Percentiles rank a stretch among this genome's conserved stretches.
These are phyloP conservation scores for Dissophora globulifera DNA, from an alignment of 192 early-diverging fungal species.

Conservation along the genomic window DNA sequence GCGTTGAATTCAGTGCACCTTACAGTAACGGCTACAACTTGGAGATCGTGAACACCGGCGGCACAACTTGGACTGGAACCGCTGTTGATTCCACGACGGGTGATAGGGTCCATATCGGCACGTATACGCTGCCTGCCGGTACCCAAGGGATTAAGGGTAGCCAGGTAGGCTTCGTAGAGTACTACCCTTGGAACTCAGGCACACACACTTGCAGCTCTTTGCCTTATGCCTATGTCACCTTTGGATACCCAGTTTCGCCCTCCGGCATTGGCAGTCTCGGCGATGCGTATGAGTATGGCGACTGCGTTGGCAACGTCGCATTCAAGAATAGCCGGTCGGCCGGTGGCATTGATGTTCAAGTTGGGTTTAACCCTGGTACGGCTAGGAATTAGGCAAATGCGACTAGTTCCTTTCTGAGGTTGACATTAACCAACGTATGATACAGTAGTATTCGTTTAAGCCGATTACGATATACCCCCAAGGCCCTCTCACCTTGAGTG, in stretches of 20 bases:
- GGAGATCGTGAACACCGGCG: conserved; percentile 2
- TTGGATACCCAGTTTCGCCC: conserved; percentile 10
- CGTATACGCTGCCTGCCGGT: conserved; percentile 12
- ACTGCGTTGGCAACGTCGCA: conserved; percentile 21
- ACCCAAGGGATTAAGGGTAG: conserved; percentile 1
- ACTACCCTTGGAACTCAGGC: conserved; percentile 13
- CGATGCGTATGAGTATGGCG: conserved; percentile 9
- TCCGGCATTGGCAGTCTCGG: not conserved
- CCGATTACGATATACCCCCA: no score
- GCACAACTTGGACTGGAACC: conserved; percentile 25
- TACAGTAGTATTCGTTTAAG: no score
- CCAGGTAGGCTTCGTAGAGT: conserved; percentile 20
- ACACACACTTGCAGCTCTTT: conserved; percentile 11
- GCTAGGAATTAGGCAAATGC: no score
- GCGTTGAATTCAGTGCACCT: conserved; percentile 11
- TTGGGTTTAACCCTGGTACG: no score
- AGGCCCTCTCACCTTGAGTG: no score
- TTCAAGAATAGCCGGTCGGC: no score
- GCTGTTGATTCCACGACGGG: conserved; percentile 7
- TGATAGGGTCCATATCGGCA: not conserved
- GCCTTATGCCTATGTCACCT: conserved; percentile 9
- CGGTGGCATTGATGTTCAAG: no score
- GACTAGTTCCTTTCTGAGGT: no score
- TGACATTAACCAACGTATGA: no score
- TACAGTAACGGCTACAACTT: conserved; percentile 17